Evolutionary conservation across 192 early-diverging fungal species (phyloP), one percentile per base, ranked within the genome.

Genomic region (Funneliformis mosseae): DNA sequence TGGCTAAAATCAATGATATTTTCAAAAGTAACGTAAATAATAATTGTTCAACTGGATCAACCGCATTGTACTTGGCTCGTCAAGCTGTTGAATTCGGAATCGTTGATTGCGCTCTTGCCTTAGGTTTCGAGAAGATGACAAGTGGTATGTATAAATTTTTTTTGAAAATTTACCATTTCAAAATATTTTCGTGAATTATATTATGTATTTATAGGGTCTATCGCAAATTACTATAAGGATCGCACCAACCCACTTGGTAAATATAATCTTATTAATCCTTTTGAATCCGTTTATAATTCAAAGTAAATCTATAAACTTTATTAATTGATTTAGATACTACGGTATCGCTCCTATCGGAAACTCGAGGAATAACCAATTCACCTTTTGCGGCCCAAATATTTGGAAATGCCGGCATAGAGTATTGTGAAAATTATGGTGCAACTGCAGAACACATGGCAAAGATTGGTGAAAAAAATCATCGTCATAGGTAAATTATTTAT

Each of bases 381-480:
- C 92, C 93, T 55, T 81, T 87, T 70, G 87, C 92, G 18, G 88
- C 93, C 21, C 92, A 93, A 83, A 91, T 93, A 74, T 94, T 94
- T 81, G 90, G 91, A 59, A 91, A 92, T 78, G 93, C 92, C 27
- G 93, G 91, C 78, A 83, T 93, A 33, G 91, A 89, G 79, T 94
- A 94, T 84, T 84, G 82, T 61, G 89, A 93, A 61, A 89, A 89
- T 71, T 89, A 91, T 76, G 90, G 91, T 25, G 90, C 87, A 8
- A 89, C 82, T 25, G 71, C 85, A n/a, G 83, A 82, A 4, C 87
- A 91, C 46, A 74, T 94, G 81, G 89, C 91, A 75, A 86, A 85
- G 82, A 93, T 94, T 85, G 93, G 91, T 8, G 87, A 92, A 76
- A 94, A 94, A 88, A 91, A 90, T 78, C 93, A 94, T 83, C 85